These are phyloP conservation scores for Debaryomycetaceae sp. DNA, from an alignment of 1,139 yeast genomes.

Conservation along the genomic window DNA sequence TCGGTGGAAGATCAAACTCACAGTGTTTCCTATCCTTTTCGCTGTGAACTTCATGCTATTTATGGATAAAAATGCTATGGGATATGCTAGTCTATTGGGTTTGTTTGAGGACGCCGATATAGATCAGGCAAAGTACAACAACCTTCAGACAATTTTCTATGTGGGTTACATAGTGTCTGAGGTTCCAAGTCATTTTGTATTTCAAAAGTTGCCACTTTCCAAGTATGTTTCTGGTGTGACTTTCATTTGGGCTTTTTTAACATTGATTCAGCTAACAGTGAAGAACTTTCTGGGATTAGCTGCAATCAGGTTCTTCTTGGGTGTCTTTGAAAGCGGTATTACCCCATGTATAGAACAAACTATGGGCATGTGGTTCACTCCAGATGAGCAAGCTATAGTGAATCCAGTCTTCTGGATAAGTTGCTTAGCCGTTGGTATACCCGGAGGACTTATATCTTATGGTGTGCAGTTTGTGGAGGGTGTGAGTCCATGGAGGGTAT, in stretches of 20 bases:
- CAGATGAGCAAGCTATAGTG: slow-evolving; percentile 35
- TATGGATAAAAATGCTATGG: slow-evolving; percentile 44
- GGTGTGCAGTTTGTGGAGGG: slow-evolving; percentile 28
- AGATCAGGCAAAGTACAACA: slow-evolving; percentile 28
- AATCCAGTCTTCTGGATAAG: slow-evolving; percentile 44
- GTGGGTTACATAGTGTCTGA: slow-evolving; percentile 38
- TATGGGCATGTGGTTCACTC: slow-evolving; percentile 42
- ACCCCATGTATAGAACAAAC: slow-evolving; percentile 37
- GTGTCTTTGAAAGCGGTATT: slow-evolving; percentile 41
- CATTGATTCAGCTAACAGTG: slow-evolving; percentile 38
- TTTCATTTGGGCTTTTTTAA: slow-evolving; percentile 34
- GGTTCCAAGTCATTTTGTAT: slow-evolving; percentile 24
- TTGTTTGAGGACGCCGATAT: slow-evolving; percentile 38
- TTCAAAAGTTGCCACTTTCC: slow-evolving; percentile 25
- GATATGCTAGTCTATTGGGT: slow-evolving; percentile 40
- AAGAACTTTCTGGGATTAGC: slow-evolving; percentile 37
- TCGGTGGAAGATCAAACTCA: slow-evolving; percentile 26
- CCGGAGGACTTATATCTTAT: slow-evolving; percentile 44
- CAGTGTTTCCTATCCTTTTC: slow-evolving; percentile 16
- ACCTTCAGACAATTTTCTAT: slow-evolving; percentile 35
- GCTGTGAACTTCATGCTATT: slow-evolving; percentile 34
- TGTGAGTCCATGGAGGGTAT: slow-evolving; percentile 19
- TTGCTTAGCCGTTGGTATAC: slow-evolving; percentile 42
- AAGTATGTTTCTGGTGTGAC: slow-evolving; percentile 16
- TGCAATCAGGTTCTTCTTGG: slow-evolving; percentile 41